These are phyloP conservation scores for Primulina eburnea DNA, from an alignment of 257 asterid genomes.

Conservation along the genomic window DNA sequence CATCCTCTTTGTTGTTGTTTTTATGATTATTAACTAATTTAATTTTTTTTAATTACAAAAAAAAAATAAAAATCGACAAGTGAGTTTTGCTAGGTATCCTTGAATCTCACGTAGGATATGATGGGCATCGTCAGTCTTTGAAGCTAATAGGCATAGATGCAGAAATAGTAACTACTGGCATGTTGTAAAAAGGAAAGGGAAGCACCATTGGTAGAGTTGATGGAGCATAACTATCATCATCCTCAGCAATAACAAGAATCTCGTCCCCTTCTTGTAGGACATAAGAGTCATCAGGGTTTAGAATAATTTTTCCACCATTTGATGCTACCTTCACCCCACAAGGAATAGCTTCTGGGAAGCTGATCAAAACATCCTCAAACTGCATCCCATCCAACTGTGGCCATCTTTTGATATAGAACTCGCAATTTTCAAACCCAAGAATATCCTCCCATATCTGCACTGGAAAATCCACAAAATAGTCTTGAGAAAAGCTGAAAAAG, in stretches of 20 bases:
- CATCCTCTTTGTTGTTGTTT: slow-evolving; percentile 8
- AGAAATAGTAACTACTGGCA: slow-evolving; percentile 20
- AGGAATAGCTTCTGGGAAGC: slow-evolving; percentile 90
- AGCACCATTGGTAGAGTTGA: slow-evolving; percentile 71
- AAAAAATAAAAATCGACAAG: too few species aligned
- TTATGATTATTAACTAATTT: too few species aligned
- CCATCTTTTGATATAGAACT: slow-evolving; percentile 84
- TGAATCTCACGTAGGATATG: not conserved
- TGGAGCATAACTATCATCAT: slow-evolving; percentile 82
- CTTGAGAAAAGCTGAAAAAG: slow-evolving; percentile 12
- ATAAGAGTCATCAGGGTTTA: slow-evolving; percentile 81
- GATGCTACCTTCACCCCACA: slow-evolving; percentile 90
- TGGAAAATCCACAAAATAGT: slow-evolving; percentile 25
- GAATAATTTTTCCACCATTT: slow-evolving; percentile 69
- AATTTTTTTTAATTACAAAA: too few species aligned
- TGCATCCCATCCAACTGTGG: slow-evolving; percentile 77
- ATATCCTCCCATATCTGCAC: slow-evolving; percentile 92
- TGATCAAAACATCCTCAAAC: slow-evolving; percentile 79
- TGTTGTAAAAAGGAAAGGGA: slow-evolving; percentile 36
- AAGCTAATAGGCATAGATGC: slow-evolving; percentile 8
- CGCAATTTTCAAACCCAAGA: slow-evolving; percentile 91
- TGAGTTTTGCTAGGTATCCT: not conserved
- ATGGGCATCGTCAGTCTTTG: not conserved
- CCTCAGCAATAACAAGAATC: slow-evolving; percentile 91
- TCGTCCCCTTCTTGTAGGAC: slow-evolving; percentile 85